These are phyloP conservation scores for Linanthus parryae DNA, from an alignment of 148 eudicot species.

Conservation along the genomic window DNA sequence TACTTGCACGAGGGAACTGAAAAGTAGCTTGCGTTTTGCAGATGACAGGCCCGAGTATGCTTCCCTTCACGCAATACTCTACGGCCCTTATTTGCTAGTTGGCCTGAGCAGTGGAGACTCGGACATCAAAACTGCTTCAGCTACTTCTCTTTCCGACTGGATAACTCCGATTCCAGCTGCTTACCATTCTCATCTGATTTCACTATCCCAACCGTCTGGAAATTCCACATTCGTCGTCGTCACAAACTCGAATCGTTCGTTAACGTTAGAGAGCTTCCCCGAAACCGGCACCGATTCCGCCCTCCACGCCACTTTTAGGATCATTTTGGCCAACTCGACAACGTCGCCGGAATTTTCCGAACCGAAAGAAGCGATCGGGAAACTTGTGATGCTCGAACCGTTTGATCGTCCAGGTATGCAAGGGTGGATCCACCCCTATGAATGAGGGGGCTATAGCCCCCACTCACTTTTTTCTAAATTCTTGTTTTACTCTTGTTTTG, in stretches of 20 bases:
- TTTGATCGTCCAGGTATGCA: slow-evolving; percentile 64
- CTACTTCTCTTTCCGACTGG: slow-evolving; percentile 39
- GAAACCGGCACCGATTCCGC: slow-evolving; percentile 39
- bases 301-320: slow-evolving; percentile 58
- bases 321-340: slow-evolving; percentile 24
- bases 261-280: slow-evolving; percentile 41
- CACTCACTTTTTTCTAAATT: too few species aligned
- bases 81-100: slow-evolving; percentile 81
- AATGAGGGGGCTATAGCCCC: too few species aligned
- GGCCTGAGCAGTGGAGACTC: slow-evolving; percentile 57
- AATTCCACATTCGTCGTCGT: slow-evolving; percentile 38
- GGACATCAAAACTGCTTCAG: slow-evolving; percentile 36
- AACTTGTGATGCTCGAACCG: slow-evolving; percentile 56
- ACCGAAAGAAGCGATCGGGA: slow-evolving; percentile 25
- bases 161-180: slow-evolving; percentile 53
- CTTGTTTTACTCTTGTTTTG: too few species aligned
- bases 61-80: slow-evolving; percentile 59
- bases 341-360: background rate
- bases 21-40: slow-evolving; percentile 40
- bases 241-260: slow-evolving; percentile 21
- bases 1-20: too few species aligned
- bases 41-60: slow-evolving; percentile 70
- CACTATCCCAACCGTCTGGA: slow-evolving; percentile 40
- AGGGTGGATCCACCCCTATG: too few species aligned
- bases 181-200: slow-evolving; percentile 52